Evolutionary conservation across 306 rosid species (phyloP).

Genomic region (Rosa multiflora): DNA sequence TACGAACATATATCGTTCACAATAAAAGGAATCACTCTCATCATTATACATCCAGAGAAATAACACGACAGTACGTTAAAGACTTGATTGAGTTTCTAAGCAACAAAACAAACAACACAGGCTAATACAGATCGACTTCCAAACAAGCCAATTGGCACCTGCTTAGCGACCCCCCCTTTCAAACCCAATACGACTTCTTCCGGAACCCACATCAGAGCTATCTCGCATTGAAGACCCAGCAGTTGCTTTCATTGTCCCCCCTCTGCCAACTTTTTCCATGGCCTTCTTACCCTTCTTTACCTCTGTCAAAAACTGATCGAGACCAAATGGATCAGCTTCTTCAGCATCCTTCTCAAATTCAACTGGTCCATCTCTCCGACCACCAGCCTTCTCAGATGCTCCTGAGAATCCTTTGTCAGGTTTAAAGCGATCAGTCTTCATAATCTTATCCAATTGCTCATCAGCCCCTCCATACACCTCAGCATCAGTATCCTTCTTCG

Average conservation of each 20-base stretch:
- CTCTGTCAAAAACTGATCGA: slow-evolving; percentile 80
- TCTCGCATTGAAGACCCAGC: slow-evolving; percentile 84
- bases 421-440: slow-evolving; percentile 90
- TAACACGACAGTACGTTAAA: neutral
- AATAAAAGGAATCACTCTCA: neutral
- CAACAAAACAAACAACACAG: neutral
- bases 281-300: slow-evolving; percentile 88
- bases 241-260: slow-evolving; percentile 89
- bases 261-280: slow-evolving; percentile 64
- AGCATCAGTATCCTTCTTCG: slow-evolving; percentile 75
- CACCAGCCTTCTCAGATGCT: slow-evolving; percentile 62
- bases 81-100: neutral
- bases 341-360: slow-evolving; percentile 80
- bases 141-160: neutral
- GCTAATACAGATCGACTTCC: neutral
- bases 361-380: slow-evolving; percentile 74
- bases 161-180: slow-evolving; percentile 63
- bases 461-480: slow-evolving; percentile 84
- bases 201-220: slow-evolving; percentile 70
- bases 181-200: slow-evolving; percentile 81
- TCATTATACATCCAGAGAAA: neutral
- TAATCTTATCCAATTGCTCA: slow-evolving; percentile 88
- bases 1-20: neutral
- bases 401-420: slow-evolving; percentile 77
- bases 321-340: slow-evolving; percentile 93